Percentiles rank a stretch among this genome's conserved stretches.
phyloP scores from a whole-genome alignment of 805 yeast species.

The Blastobotrys muscicola region DNA sequence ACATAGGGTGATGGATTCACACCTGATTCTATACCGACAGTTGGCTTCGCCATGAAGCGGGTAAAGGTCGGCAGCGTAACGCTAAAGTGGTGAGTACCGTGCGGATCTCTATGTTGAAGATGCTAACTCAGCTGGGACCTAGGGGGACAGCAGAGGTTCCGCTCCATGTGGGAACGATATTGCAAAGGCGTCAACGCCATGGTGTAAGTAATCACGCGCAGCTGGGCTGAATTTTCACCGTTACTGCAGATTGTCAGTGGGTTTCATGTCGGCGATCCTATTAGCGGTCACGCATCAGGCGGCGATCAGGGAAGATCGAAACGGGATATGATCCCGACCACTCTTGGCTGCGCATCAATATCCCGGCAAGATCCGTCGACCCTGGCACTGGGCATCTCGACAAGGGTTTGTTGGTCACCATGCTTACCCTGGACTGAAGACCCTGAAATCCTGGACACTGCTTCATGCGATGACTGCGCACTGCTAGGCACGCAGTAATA shows the following conservation, averaged over 20 bases:
- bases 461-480: too few relatives aligned
- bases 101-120: background rate
- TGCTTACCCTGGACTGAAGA: too few relatives aligned
- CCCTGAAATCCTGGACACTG: too few relatives aligned
- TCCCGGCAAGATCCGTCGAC: too few relatives aligned
- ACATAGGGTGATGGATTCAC: constrained; percentile 25
- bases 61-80: constrained; percentile 28
- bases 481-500: too few relatives aligned
- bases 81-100: constrained; percentile 25
- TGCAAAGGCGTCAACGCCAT: constrained; percentile 30
- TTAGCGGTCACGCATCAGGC: too few relatives aligned
- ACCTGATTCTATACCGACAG: constrained; percentile 31
- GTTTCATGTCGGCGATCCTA: too few relatives aligned
- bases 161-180: constrained; percentile 33
- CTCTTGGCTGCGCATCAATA: too few relatives aligned
- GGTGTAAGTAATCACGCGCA: constrained; percentile 14
- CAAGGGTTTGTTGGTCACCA: too few relatives aligned
- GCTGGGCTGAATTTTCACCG: background rate
- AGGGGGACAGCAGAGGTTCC: constrained; percentile 32
- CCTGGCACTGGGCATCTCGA: too few relatives aligned
- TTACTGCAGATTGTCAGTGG: background rate
- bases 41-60: constrained; percentile 31
- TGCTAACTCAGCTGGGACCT: constrained; percentile 27
- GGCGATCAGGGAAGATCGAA: too few relatives aligned
- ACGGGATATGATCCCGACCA: too few relatives aligned